phyloP scores from a whole-genome alignment of 257 asterid genomes.

The Voacanga thouarsii region DNA sequence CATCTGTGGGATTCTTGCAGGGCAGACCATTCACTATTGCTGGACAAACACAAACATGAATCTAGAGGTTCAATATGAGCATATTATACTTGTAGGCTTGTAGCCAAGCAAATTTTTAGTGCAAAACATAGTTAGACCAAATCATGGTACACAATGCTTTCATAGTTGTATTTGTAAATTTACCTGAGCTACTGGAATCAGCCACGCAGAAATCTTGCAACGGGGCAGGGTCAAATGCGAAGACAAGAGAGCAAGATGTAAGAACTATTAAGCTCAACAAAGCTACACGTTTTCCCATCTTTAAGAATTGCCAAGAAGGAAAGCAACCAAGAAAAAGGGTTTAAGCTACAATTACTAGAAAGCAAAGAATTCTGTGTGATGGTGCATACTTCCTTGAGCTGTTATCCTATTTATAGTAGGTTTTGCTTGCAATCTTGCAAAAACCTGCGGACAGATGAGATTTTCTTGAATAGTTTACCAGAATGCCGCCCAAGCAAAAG shows the following conservation, averaged over 20 bases:
- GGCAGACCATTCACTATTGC: slow-evolving; percentile 23
- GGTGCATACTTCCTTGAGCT: background rate
- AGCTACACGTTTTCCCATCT: slow-evolving; percentile 14
- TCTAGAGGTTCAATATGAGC: too few species aligned
- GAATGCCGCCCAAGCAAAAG: background rate
- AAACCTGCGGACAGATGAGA: background rate
- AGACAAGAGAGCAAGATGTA: slow-evolving; percentile 5
- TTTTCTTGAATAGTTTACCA: background rate
- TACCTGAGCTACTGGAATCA: slow-evolving; percentile 18
- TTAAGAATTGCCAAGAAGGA: background rate
- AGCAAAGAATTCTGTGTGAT: background rate
- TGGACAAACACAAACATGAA: slow-evolving; percentile 1
- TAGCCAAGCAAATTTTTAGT: too few species aligned
- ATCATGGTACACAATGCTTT: too few species aligned
- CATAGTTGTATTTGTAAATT: background rate
- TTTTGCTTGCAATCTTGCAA: background rate
- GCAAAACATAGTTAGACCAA: too few species aligned
- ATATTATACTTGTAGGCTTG: too few species aligned
- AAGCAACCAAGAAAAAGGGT: background rate
- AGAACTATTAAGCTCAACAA: slow-evolving; percentile 3
- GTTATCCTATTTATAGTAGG: background rate
- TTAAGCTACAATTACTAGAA: background rate
- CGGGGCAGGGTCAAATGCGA: slow-evolving; percentile 21
- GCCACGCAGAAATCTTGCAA: slow-evolving; percentile 30
- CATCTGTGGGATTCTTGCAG: slow-evolving; percentile 25